These are phyloP conservation scores for Fraxinus nigra DNA, from an alignment of 305 asterid species.

Conservation along the genomic window DNA sequence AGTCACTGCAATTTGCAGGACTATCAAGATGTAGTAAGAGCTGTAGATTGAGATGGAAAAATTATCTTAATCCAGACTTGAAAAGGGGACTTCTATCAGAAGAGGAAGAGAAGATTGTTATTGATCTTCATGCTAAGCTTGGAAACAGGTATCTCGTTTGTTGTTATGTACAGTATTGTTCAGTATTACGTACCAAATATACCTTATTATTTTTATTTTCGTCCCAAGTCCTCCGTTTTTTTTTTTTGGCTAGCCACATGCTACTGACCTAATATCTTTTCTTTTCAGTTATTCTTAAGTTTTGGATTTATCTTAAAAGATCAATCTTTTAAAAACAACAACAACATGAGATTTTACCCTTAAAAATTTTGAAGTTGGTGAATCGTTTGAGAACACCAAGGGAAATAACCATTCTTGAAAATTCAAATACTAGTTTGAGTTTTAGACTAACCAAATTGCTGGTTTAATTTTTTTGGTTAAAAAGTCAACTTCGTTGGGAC, in stretches of 20 bases:
- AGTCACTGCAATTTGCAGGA: conserved; percentile 36
- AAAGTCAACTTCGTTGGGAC: background rate
- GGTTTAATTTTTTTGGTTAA: background rate
- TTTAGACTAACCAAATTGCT: background rate
- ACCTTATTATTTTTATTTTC: background rate
- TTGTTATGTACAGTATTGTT: background rate
- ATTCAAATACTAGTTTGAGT: background rate
- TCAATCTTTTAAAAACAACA: too few species aligned
- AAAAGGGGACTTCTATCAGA: conserved; percentile 77
- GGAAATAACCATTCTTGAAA: background rate
- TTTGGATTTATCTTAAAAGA: too few species aligned
- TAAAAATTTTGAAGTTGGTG: background rate
- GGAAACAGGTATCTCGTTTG: conserved; percentile 56
- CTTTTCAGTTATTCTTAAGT: background rate
- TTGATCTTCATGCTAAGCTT: conserved; percentile 84
- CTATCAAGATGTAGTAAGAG: conserved; percentile 79
- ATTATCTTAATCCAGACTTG: conserved; percentile 71
- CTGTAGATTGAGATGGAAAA: conserved; percentile 84
- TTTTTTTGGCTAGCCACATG: background rate
- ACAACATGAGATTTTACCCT: too few species aligned
- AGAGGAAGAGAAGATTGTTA: conserved; percentile 73
- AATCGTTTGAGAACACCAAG: background rate
- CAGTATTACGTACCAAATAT: background rate
- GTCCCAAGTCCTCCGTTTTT: background rate
- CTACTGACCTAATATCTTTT: background rate